Conservation (phyloP, 2,329 filamentous ascomycete genomes). For the Aspergillus piperis region DNA sequence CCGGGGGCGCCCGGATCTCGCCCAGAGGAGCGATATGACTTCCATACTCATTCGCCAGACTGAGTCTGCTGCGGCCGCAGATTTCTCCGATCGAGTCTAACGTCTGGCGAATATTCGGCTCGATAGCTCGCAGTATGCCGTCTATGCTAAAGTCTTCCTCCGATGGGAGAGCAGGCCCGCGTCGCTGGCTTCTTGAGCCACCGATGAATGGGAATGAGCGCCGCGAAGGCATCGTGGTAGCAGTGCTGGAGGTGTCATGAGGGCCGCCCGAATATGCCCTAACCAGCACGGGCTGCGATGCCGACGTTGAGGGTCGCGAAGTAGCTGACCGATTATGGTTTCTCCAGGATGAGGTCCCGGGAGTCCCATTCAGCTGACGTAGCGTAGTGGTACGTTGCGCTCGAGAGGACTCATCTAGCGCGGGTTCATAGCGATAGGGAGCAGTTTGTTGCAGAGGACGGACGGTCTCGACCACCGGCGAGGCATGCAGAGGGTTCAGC, state of each 20-base stretch:
- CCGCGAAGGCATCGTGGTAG: conserved; percentile 35
- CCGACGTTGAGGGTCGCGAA: conserved; percentile 31
- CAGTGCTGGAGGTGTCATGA: conserved; percentile 28
- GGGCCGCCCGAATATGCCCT: conserved; percentile 45
- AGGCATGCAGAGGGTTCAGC: conserved; percentile 27
- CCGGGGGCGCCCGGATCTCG: conserved; percentile 51
- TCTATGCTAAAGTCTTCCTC: conserved; percentile 58
- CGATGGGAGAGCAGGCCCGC: conserved; percentile 45
- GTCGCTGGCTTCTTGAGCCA: conserved; percentile 22
- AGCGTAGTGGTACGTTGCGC: conserved; percentile 34
- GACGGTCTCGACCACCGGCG: conserved; percentile 22
- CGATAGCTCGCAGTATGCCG: conserved; percentile 57
- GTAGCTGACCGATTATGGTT: conserved; percentile 20
- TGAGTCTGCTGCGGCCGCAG: conserved; percentile 61
- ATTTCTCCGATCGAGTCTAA: conserved; percentile 65
- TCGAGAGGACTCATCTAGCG: conserved; percentile 35
- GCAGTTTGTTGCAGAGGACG: conserved; percentile 26
- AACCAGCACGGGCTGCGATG: conserved; percentile 48
- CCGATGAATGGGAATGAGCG: conserved; percentile 34
- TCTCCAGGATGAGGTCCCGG: conserved; percentile 29
- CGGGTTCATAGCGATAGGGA: conserved; percentile 27
- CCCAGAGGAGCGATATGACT: conserved; percentile 63
- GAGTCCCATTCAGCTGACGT: conserved; percentile 35
- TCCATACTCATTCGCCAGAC: conserved; percentile 63
- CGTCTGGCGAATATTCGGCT: conserved; percentile 59